Evolutionary conservation across 306 rosid species (phyloP), one percentile per base, ranked within the genome.

Genomic region (Hippophae gyantsensis): DNA sequence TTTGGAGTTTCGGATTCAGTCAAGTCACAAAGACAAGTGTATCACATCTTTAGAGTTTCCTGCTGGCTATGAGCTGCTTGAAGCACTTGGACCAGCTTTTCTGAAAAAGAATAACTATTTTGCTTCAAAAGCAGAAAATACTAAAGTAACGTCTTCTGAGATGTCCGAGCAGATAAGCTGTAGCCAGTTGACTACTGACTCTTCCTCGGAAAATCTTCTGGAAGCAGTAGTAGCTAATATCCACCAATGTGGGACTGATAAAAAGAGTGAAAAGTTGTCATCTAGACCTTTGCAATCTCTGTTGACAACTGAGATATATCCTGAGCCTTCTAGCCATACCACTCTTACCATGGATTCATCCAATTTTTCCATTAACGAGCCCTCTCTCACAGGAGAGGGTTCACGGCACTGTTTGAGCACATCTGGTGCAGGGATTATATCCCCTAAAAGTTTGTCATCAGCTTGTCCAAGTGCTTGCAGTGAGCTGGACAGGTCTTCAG

Each of bases 11-110:
- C 75, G 53, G 49, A 56, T 76, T 38, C 71, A 60, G 18, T 46
- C 75, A 42, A 57, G 63, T 60, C 62, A 71, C 32, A 25, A 54
- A 76, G 80, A 78, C 74, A 58, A 68, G 49, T 78, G 81, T 10
- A 44, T 68, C 50, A 8, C 74, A 47, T 73, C 82, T 32, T 60
- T 81, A 73, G 74, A 83, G 63, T 93, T 93, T 73, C 97, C 97
- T 77, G 95, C 95, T 76, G 99, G 94, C 44, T 88, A 79, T 70
- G 99, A 93, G 79, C 86, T 93, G 51, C 90, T 82, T 48, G 97
- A 93, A 86, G 99, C 83, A 43, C 95, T 93, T 59, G 99, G 99
- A 66, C 90, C 95, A 40, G 82, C 78, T 66, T 89, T 86, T 82
- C 62, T 70, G 55, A 79, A 67, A 77, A 79, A 72, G 66, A 74